Conservation (phyloP, 2,329 filamentous ascomycete genomes). For the Acrocalymma vagum region DNA sequence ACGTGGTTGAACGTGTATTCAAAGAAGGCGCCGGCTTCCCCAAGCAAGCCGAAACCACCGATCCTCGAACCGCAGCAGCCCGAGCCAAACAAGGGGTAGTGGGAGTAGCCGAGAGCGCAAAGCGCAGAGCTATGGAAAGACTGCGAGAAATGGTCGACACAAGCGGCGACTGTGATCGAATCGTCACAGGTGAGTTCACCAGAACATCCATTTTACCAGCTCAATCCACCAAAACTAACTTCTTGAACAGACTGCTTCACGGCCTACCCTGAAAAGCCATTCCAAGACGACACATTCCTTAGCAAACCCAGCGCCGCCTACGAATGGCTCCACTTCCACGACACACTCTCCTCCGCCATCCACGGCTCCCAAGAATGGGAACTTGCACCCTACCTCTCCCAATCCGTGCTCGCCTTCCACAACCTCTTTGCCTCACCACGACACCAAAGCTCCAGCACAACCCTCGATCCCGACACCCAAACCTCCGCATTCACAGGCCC, state of each 20-base stretch:
- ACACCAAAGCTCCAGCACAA: slow-evolving; percentile 53
- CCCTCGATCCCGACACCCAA: slow-evolving; percentile 48
- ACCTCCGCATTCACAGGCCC: slow-evolving; percentile 81
- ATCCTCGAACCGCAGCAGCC: slow-evolving; percentile 63
- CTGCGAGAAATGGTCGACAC: slow-evolving; percentile 80
- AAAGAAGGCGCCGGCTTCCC: slow-evolving; percentile 81
- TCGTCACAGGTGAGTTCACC: slow-evolving; percentile 65
- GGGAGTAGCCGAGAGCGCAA: slow-evolving; percentile 76
- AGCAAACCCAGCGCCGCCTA: slow-evolving; percentile 88
- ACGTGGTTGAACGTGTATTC: slow-evolving; percentile 81
- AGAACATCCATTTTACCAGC: too few relatives aligned
- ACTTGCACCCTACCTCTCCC: slow-evolving; percentile 83
- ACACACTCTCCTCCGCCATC: slow-evolving; percentile 79
- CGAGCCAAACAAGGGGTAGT: slow-evolving; percentile 58
- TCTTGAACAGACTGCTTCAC: slow-evolving; percentile 76
- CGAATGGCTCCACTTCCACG: slow-evolving; percentile 96
- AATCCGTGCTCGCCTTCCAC: slow-evolving; percentile 89
- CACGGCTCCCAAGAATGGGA: slow-evolving; percentile 94
- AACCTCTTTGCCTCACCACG: slow-evolving; percentile 79
- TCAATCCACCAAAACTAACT: slow-evolving; percentile 27
- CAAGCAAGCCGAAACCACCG: slow-evolving; percentile 59
- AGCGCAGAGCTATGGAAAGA: slow-evolving; percentile 75
- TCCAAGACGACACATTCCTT: slow-evolving; percentile 90
- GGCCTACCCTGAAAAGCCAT: slow-evolving; percentile 85
- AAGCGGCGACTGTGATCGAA: slow-evolving; percentile 79